Evolutionary conservation across 345 rosid genomes (phyloP).

Genomic region (Pistacia integerrima): DNA sequence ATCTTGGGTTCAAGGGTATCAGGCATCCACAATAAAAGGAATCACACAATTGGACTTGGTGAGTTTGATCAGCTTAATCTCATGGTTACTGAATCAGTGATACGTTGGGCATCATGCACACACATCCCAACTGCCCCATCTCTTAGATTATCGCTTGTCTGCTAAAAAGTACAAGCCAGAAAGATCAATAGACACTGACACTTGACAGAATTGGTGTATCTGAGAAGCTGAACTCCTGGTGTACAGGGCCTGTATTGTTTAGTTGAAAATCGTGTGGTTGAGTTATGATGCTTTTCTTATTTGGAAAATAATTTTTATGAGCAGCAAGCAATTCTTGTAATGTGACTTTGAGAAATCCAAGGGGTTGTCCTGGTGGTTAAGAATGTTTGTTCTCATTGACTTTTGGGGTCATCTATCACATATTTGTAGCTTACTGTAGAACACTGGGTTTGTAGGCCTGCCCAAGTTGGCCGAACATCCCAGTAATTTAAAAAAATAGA

Average conservation of each 20-base stretch:
- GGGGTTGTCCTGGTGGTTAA: too few relatives aligned
- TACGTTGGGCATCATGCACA: slow-evolving; percentile 87
- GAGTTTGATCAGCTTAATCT: slow-evolving; percentile 65
- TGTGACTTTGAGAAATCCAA: not conserved
- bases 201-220: slow-evolving; percentile 1
- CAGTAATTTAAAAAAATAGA: too few relatives aligned
- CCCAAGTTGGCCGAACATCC: too few relatives aligned
- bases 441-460: too few relatives aligned
- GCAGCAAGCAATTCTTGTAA: not conserved
- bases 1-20: slow-evolving; percentile 39
- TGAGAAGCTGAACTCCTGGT: slow-evolving; percentile 33
- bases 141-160: slow-evolving; percentile 71
- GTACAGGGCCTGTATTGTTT: not conserved
- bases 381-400: too few relatives aligned
- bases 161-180: slow-evolving; percentile 38
- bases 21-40: slow-evolving; percentile 62
- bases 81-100: slow-evolving; percentile 60
- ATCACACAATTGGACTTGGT: slow-evolving; percentile 67
- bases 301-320: not conserved
- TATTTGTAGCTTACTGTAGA: too few relatives aligned
- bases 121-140: slow-evolving; percentile 71
- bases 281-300: slow-evolving; percentile 27
- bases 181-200: slow-evolving; percentile 2
- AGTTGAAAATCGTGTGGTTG: not conserved
- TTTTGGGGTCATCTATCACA: too few relatives aligned